A percentile compares a stretch with the other conserved stretches of the same genome.
These are phyloP conservation scores for Amanita rimosa DNA, from an alignment of 768 basidiomycete species.

Conservation along the genomic window DNA sequence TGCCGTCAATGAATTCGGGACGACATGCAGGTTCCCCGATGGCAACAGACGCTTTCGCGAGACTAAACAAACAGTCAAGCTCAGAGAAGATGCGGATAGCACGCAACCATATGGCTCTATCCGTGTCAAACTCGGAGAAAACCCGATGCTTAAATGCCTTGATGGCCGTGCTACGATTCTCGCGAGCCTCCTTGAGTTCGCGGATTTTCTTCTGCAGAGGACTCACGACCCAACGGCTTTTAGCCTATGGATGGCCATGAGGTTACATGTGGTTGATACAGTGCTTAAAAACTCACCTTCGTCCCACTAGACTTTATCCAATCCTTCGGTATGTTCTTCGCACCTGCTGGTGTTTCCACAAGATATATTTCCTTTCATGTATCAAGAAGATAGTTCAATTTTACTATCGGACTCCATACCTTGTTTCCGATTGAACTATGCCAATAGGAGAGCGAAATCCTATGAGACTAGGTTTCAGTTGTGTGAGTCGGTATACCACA, in stretches of 20 bases:
- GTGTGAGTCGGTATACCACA: neutral
- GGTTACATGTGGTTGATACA: neutral
- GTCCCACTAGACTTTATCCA: constrained; percentile 79
- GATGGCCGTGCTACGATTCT: constrained; percentile 70
- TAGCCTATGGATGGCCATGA: constrained; percentile 32
- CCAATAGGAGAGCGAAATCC: constrained; percentile 24
- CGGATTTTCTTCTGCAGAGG: constrained; percentile 63
- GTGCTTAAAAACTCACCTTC: constrained; percentile 42
- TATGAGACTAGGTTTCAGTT: constrained; percentile 9
- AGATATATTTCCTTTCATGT: constrained; percentile 74
- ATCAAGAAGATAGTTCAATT: neutral
- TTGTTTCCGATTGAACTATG: constrained; percentile 78
- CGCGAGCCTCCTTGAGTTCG: constrained; percentile 85
- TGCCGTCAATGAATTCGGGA: constrained; percentile 76
- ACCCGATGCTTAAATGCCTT: constrained; percentile 76
- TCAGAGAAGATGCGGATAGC: constrained; percentile 82
- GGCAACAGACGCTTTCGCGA: constrained; percentile 82
- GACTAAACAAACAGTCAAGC: constrained; percentile 89
- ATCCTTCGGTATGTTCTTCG: constrained; percentile 61
- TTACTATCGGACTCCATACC: constrained; percentile 22
- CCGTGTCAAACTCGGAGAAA: constrained; percentile 72
- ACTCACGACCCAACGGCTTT: constrained; percentile 68
- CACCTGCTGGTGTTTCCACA: constrained; percentile 53
- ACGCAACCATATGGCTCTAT: constrained; percentile 74
- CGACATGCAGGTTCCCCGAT: constrained; percentile 92